Conservation (phyloP, 2,329 filamentous ascomycete species). For the Aspergillus ochraceus region DNA sequence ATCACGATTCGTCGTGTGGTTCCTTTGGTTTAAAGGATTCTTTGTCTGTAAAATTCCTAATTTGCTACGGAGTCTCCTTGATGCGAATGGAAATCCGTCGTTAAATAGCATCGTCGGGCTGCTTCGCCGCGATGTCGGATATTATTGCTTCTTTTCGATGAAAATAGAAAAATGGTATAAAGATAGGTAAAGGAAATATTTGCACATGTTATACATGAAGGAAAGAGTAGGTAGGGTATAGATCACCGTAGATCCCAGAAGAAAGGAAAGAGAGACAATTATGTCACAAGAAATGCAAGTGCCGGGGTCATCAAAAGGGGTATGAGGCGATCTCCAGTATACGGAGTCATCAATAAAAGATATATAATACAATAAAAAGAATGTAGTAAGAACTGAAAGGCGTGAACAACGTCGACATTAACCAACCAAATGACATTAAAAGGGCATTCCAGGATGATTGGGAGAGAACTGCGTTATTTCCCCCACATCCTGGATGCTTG, state of each 20-base stretch:
- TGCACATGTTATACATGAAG: background rate
- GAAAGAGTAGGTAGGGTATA: background rate
- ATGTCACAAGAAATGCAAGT: background rate
- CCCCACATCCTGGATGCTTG: conserved; percentile 24
- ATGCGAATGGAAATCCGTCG: background rate
- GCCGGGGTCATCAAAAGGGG: background rate
- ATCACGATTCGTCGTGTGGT: background rate
- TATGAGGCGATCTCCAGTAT: background rate
- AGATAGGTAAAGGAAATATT: background rate
- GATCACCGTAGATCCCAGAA: background rate
- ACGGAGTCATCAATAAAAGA: background rate
- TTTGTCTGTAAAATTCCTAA: too few relatives aligned
- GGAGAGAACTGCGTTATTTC: conserved; percentile 6
- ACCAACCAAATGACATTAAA: background rate
- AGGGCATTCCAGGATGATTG: background rate
- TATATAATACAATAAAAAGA: background rate
- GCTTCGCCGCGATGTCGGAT: background rate
- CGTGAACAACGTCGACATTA: background rate
- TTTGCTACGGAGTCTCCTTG: background rate
- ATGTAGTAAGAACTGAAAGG: background rate
- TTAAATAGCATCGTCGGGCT: background rate
- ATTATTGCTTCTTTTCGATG: background rate
- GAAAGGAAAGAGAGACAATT: background rate
- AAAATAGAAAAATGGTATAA: background rate
- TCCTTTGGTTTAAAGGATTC: too few relatives aligned